These are phyloP conservation scores for Xylaria sp. DNA, from an alignment of 2,329 filamentous ascomycete species.

Conservation along the genomic window DNA sequence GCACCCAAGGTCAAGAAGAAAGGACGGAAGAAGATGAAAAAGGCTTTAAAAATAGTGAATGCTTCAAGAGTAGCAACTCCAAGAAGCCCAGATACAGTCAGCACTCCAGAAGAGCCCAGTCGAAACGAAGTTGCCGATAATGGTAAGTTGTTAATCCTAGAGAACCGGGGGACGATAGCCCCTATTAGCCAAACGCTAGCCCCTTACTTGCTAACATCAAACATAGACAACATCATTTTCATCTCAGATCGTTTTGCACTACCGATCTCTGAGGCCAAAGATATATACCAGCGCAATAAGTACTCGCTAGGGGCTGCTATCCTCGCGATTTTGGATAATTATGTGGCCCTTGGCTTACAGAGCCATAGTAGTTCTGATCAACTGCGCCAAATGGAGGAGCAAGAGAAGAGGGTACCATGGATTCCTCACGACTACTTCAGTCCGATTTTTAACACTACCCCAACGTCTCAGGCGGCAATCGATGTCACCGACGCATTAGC, in stretches of 20 bases:
- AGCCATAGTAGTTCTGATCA: constrained; percentile 49
- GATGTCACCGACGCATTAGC: constrained; percentile 58
- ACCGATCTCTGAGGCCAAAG: constrained; percentile 55
- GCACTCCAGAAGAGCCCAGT: constrained; percentile 27
- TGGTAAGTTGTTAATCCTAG: constrained; percentile 38
- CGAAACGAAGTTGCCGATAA: constrained; percentile 31
- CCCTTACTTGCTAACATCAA: constrained; percentile 30
- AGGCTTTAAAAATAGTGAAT: constrained; percentile 42
- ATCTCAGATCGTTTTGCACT: constrained; percentile 58
- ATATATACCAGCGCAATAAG: constrained; percentile 54
- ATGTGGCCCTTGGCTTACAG: constrained; percentile 54
- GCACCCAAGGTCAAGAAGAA: constrained; percentile 54
- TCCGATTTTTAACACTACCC: constrained; percentile 56
- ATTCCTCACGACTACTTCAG: constrained; percentile 58
- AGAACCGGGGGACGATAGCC: neutral
- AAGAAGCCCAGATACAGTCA: constrained; percentile 26
- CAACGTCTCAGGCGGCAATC: constrained; percentile 43
- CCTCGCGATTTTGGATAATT: constrained; percentile 57
- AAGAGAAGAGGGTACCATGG: constrained; percentile 55
- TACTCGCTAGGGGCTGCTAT: constrained; percentile 56
- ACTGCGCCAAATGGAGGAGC: constrained; percentile 49
- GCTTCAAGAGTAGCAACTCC: constrained; percentile 33
- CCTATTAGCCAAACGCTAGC: neutral
- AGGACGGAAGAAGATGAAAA: constrained; percentile 49
- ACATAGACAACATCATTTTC: constrained; percentile 56